Evolutionary conservation across 2,329 filamentous ascomycete species (phyloP), one percentile per base, ranked within the genome.

Genomic region (Coniochaeta prunicola): DNA sequence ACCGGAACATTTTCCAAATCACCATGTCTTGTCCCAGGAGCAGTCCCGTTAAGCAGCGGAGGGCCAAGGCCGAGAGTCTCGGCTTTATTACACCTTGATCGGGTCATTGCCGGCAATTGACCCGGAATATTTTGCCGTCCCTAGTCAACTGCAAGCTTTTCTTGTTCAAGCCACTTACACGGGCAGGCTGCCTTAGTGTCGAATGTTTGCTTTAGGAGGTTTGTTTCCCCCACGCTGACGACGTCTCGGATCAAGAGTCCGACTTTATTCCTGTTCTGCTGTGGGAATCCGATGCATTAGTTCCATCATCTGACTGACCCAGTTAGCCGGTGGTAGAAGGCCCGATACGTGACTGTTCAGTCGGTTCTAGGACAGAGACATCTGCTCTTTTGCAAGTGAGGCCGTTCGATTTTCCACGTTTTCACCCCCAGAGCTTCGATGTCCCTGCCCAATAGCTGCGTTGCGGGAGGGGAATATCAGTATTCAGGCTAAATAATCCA

Each of bases 301-400:
- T n/a, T n/a, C n/a, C n/a, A n/a, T n/a, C n/a, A n/a, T n/a, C n/a
- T n/a, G n/a, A n/a, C n/a, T n/a, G n/a, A n/a, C n/a, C 15, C 59
- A 58, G 63, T 26, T 61, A 62, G 42, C 60, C 62, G 62, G 63
- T 50, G 63, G 62, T 61, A 65, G n/a, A n/a, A n/a, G 64, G 64
- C 61, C 64, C 64, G 64, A 65, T 60, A 55, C 19, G 17, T 60
- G 33, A 28, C 17, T 4, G 10, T 34, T 55, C 15, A 38, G 36
- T 55, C 33, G 30, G 53, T 55, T n/a, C n/a, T 28, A 50, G 8
- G 13, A 12, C 45, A 28, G 26, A 50, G 9, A 30, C 26, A n/a
- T 30, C 24, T 30, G 45, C 12, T 6, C 21, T 50, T 50, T 30
- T 50, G 24, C 45, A 21, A 21, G 21, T 30, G 24, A 30, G n/a